Percentiles rank a stretch among this genome's conserved stretches.
Evolutionary conservation across 257 asterid species (phyloP).

Genomic region (Plectranthus barbatus): DNA sequence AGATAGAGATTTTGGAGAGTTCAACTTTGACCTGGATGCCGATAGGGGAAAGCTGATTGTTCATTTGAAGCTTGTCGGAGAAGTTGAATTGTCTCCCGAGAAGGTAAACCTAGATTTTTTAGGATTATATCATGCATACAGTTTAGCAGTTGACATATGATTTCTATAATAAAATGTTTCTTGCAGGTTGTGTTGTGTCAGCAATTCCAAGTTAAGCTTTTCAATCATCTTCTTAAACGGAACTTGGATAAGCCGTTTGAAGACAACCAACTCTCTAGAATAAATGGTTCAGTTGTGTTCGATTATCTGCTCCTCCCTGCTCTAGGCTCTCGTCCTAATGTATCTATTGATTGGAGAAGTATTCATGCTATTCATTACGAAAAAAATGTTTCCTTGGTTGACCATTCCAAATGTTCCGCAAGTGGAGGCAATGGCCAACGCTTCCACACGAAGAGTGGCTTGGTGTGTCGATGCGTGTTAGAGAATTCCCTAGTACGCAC

Average conservation of each 20-base stretch:
- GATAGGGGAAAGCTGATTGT: conserved; percentile 36
- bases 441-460: conserved; percentile 39
- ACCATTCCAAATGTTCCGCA: conserved; percentile 14
- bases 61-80: conserved; percentile 24
- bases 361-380: conserved; percentile 26
- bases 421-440: conserved; percentile 1
- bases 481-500: conserved; percentile 62
- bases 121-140: background rate
- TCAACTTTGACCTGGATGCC: conserved; percentile 38
- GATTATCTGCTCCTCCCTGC: conserved; percentile 70
- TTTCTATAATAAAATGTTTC: background rate
- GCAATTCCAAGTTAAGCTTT: conserved; percentile 48
- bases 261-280: conserved; percentile 2
- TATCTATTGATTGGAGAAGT: conserved; percentile 47
- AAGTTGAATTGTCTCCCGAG: conserved; percentile 19
- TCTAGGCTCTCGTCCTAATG: background rate
- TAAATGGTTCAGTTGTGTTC: conserved; percentile 15
- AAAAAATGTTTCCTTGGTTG: background rate
- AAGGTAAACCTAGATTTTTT: conserved; percentile 29
- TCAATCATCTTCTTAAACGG: conserved; percentile 44
- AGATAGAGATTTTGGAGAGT: conserved; percentile 25
- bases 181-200: conserved; percentile 44
- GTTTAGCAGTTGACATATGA: background rate
- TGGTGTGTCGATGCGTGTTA: conserved; percentile 49
- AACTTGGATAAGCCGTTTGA: conserved; percentile 26